These are phyloP conservation scores for Blastobotrys apis DNA, from an alignment of 1,139 yeast species.

Conservation along the genomic window DNA sequence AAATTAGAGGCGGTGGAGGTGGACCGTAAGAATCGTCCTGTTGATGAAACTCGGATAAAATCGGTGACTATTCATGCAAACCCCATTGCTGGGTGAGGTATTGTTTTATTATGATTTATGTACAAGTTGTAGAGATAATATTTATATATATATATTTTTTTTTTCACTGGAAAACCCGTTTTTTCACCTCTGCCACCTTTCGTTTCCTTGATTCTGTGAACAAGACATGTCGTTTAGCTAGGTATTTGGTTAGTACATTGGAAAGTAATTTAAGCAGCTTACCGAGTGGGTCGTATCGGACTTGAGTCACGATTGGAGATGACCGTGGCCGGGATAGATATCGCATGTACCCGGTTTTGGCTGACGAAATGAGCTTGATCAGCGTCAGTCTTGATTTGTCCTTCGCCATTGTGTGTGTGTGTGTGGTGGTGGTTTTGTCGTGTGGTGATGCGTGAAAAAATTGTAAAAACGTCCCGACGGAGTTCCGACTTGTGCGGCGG, in stretches of 20 bases:
- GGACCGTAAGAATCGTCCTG: conserved; percentile 42
- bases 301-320: conserved; percentile 71
- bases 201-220: conserved; percentile 87
- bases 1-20: conserved; percentile 40
- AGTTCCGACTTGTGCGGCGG: no score
- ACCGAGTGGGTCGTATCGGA: conserved; percentile 79
- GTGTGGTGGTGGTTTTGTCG: no score
- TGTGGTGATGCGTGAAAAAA: no score
- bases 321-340: conserved; percentile 80
- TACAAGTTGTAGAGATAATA: not conserved
- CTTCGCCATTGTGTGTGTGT: conserved; percentile 18
- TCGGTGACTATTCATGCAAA: conserved; percentile 40
- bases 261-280: conserved; percentile 19
- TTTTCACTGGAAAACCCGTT: conserved; percentile 27
- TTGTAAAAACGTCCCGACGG: no score
- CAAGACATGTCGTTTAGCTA: conserved; percentile 71
- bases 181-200: conserved; percentile 57
- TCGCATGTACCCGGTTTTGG: conserved; percentile 81
- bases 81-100: conserved; percentile 32
- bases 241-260: not conserved
- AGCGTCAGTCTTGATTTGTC: conserved; percentile 40
- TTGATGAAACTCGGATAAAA: conserved; percentile 29
- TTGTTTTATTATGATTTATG: not conserved
- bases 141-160: not conserved
- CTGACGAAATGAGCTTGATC: conserved; percentile 70